Evolutionary conservation across 768 basidiomycete species (phyloP).

Genomic region (Fomitopsis serialis): DNA sequence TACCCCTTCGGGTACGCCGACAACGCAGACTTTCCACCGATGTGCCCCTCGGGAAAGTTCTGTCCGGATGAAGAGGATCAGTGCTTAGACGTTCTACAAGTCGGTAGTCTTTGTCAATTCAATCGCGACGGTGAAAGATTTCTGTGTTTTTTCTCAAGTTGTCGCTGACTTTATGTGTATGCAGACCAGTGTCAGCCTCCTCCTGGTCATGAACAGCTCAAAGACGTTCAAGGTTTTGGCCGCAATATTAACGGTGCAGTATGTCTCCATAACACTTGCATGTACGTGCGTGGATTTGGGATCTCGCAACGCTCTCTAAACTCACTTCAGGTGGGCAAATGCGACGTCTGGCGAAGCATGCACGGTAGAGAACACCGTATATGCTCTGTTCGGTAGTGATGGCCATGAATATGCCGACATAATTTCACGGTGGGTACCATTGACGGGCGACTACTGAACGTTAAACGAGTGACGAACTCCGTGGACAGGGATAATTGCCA

Average conservation of each 20-base stretch:
- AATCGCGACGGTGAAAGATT: slow-evolving; percentile 67
- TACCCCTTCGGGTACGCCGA: slow-evolving; percentile 66
- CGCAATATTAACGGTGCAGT: slow-evolving; percentile 78
- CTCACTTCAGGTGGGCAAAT: slow-evolving; percentile 72
- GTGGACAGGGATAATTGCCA: slow-evolving; percentile 61
- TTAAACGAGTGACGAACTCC: background rate
- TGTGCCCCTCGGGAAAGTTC: slow-evolving; percentile 60
- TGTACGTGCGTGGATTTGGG: slow-evolving; percentile 41
- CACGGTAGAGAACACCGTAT: slow-evolving; percentile 72
- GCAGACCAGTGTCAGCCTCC: slow-evolving; percentile 79
- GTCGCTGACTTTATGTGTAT: background rate
- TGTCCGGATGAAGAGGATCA: slow-evolving; percentile 80
- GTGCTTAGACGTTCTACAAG: slow-evolving; percentile 55
- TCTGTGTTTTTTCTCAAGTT: background rate
- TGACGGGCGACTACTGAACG: background rate
- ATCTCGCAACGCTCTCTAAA: background rate
- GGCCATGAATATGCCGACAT: slow-evolving; percentile 67
- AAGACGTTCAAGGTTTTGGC: slow-evolving; percentile 60
- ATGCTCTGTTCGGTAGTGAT: slow-evolving; percentile 56
- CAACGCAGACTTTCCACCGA: slow-evolving; percentile 44
- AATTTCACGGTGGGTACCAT: slow-evolving; percentile 60
- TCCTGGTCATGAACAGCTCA: slow-evolving; percentile 55
- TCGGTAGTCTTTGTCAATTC: slow-evolving; percentile 73
- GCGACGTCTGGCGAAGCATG: slow-evolving; percentile 60
- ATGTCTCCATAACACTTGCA: slow-evolving; percentile 80